Conservation (phyloP, 768 basidiomycete species). For the Boletus barrowsii region DNA sequence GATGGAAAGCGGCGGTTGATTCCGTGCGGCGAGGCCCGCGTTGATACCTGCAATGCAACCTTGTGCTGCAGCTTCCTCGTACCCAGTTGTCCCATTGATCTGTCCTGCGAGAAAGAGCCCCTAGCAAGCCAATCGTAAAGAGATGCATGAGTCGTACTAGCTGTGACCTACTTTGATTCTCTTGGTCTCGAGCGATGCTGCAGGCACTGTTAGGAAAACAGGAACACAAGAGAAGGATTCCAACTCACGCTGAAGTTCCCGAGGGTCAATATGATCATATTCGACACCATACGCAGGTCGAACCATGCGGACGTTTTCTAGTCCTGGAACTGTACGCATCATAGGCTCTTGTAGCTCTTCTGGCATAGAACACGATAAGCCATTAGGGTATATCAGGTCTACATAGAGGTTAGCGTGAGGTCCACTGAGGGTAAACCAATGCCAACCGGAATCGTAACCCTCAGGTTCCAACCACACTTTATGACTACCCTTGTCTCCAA, state of each 20-base stretch:
- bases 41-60: constrained; percentile 88
- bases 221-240: neutral
- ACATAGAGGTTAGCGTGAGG: neutral
- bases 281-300: constrained; percentile 90
- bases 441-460: constrained; percentile 79
- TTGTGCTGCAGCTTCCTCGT: constrained; percentile 92
- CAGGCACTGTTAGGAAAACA: neutral
- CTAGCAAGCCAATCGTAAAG: constrained; percentile 27
- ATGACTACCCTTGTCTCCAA: constrained; percentile 67
- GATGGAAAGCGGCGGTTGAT: constrained; percentile 55
- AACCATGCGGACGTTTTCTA: constrained; percentile 82
- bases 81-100: constrained; percentile 92
- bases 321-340: constrained; percentile 80
- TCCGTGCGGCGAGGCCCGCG: constrained; percentile 67
- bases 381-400: constrained; percentile 91
- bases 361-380: constrained; percentile 83
- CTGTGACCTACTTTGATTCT: constrained; percentile 54
- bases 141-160: neutral
- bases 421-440: neutral
- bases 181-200: constrained; percentile 84
- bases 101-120: constrained; percentile 88
- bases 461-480: constrained; percentile 90
- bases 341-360: constrained; percentile 81
- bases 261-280: constrained; percentile 86
- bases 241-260: constrained; percentile 68